Evolutionary conservation across 2,329 filamentous ascomycete genomes (phyloP).

Genomic region (Lasiodiplodia hormozganensis): DNA sequence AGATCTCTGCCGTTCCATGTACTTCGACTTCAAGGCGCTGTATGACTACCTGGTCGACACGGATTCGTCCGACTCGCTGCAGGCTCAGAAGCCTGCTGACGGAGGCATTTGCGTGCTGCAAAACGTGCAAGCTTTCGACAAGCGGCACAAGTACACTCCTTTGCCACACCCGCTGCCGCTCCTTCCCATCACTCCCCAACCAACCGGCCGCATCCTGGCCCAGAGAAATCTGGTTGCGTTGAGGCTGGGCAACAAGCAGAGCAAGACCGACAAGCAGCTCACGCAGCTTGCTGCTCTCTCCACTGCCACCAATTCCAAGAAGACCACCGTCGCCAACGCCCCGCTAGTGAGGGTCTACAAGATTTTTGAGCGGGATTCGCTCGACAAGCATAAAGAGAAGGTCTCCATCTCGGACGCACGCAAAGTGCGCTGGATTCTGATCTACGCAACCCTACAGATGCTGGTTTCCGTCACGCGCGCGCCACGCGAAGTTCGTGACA

Average conservation of each 20-base stretch:
- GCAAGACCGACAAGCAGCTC: slow-evolving; percentile 51
- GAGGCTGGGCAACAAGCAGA: slow-evolving; percentile 42
- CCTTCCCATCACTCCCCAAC: slow-evolving; percentile 59
- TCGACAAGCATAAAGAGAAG: slow-evolving; percentile 57
- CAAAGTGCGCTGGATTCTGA: slow-evolving; percentile 78
- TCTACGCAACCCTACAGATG: slow-evolving; percentile 78
- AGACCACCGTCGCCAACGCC: slow-evolving; percentile 47
- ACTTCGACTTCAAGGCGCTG: slow-evolving; percentile 72
- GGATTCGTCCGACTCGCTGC: slow-evolving; percentile 57
- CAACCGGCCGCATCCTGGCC: slow-evolving; percentile 37
- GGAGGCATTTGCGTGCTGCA: slow-evolving; percentile 76
- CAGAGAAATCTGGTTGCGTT: slow-evolving; percentile 46
- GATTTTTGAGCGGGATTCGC: slow-evolving; percentile 70
- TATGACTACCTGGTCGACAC: slow-evolving; percentile 75
- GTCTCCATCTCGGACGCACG: slow-evolving; percentile 70
- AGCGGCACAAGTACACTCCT: slow-evolving; percentile 63
- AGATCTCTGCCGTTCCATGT: slow-evolving; percentile 66
- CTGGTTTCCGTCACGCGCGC: slow-evolving; percentile 68
- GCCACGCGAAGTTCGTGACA: slow-evolving; percentile 67
- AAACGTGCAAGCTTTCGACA: slow-evolving; percentile 71
- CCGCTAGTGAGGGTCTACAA: slow-evolving; percentile 72
- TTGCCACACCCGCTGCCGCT: slow-evolving; percentile 72
- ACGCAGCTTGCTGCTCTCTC: slow-evolving; percentile 40
- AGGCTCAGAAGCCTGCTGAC: slow-evolving; percentile 61
- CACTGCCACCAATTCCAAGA: slow-evolving; percentile 56